Base-by-base conservation (phyloP, 192 early-diverging fungal species). In the Entomortierella lignicola region DNA sequence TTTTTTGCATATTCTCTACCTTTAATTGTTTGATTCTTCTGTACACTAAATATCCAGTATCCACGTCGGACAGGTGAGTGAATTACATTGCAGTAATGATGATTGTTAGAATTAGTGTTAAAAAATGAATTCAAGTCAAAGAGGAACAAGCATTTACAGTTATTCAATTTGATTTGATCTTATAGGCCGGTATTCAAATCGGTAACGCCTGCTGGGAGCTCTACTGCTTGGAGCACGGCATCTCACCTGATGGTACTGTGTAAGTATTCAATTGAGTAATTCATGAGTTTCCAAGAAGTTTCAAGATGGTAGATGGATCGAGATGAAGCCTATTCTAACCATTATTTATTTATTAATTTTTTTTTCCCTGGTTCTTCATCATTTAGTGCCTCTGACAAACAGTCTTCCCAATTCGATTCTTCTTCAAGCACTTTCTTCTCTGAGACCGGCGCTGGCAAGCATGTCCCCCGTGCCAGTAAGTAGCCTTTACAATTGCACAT, bases 191-290 rank as follows among this genome's bases (percentile, higher is more conserved):
- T 98, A 97, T 99, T 83, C 98, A 99, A 88, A 99, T 99, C 83
- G 98, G 98, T 95, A 98, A 98, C 92, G 95, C 97, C 91, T 99
- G 98, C 86, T 99, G 98, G 98, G 98, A 99, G 89, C 93, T 99
- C 88, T 93, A 91, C 85, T 94, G 90, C 81, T 89, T 91, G 67
- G 98, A 99, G 86, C 98, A 99, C 92, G 96, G 96, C 77, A 97
- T 99, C 83, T 60, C 75, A 13, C 75, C 75, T 21, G 75, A 79
- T 60, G 75, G 75, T 70, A 79, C 75, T 73, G 69, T 73, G 83
- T 84, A 73, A 77, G 79, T 81, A 72, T 60, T 44, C 21, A 15
- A 8, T 55, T 48, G 7, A 51, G 42, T 8, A 37, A 2, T 39
- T 29, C 10, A 31, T 37, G 15, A n/a, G 51, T n/a, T 1, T 54